Conservation (phyloP, 441 rosid species). For the Populus hybrid region DNA sequence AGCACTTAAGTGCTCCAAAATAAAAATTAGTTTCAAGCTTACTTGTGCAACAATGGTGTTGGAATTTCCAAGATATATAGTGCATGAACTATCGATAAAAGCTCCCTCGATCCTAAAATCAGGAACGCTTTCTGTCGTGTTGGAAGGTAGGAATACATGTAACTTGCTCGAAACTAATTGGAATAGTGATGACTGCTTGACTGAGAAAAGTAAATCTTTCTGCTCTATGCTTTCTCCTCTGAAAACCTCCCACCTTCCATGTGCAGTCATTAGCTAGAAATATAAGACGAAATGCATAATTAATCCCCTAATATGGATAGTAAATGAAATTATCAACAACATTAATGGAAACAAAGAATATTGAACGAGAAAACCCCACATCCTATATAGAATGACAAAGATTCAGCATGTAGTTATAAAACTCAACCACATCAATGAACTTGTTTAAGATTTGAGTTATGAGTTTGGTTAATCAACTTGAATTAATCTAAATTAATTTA, state of each 20-base stretch:
- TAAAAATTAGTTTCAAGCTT: background rate
- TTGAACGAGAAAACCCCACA: too few species aligned
- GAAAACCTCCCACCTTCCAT: conserved; percentile 10
- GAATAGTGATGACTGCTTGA: conserved; percentile 38
- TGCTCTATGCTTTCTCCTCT: conserved; percentile 45
- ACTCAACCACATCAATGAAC: too few species aligned
- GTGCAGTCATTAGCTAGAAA: conserved; percentile 28
- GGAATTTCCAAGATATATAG: conserved; percentile 47
- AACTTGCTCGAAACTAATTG: conserved; percentile 37
- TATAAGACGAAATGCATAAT: too few species aligned
- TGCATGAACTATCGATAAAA: conserved; percentile 38
- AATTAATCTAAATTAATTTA: too few species aligned
- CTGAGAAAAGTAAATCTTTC: conserved; percentile 39
- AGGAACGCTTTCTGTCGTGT: conserved; percentile 33
- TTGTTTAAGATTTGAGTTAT: too few species aligned
- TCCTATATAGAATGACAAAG: too few species aligned
- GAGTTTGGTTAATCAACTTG: too few species aligned
- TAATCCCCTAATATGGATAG: too few species aligned
- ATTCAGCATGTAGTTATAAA: too few species aligned
- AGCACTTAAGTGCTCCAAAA: too few species aligned
- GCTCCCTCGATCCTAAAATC: conserved; percentile 54
- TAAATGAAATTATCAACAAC: too few species aligned
- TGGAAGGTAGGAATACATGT: conserved; percentile 45
- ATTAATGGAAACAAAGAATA: too few species aligned
- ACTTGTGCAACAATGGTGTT: conserved; percentile 46